Percentiles rank a stretch among this genome's conserved stretches.
Conservation (phyloP, 2,329 filamentous ascomycete species). For the Arthrinium phaeospermum region DNA sequence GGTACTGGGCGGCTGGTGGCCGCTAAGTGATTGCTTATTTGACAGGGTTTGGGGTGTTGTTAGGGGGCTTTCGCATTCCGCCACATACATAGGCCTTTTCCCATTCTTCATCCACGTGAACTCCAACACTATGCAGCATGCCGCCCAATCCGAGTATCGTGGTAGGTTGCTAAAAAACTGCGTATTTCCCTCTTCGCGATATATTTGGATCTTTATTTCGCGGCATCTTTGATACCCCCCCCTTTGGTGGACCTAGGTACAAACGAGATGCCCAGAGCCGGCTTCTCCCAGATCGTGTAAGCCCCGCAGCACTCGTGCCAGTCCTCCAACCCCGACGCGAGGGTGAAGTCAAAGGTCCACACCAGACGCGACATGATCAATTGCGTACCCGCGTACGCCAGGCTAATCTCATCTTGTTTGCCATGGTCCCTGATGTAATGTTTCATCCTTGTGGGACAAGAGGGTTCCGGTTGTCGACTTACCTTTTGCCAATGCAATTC, state of each 20-base stretch:
- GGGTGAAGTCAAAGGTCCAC: conserved; percentile 43
- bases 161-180: no score
- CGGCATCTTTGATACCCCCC: neutral
- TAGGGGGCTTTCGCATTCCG: no score
- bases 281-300: neutral
- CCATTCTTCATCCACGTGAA: no score
- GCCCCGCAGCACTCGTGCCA: conserved; percentile 28
- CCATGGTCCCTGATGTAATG: no score
- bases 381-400: conserved; percentile 47
- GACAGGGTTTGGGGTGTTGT: no score
- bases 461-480: no score
- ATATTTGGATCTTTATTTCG: neutral
- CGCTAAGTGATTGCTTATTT: neutral
- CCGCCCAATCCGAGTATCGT: no score
- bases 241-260: conserved; percentile 12
- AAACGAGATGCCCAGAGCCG: neutral
- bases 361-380: conserved; percentile 42
- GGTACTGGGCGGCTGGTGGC: neutral
- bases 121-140: no score
- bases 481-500: conserved; percentile 47
- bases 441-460: no score
- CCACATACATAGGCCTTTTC: no score
- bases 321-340: conserved; percentile 31
- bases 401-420: no score
- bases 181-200: no score